These are phyloP conservation scores for Vaccinium myrtillus DNA, from an alignment of 148 eudicot species.

Conservation along the genomic window DNA sequence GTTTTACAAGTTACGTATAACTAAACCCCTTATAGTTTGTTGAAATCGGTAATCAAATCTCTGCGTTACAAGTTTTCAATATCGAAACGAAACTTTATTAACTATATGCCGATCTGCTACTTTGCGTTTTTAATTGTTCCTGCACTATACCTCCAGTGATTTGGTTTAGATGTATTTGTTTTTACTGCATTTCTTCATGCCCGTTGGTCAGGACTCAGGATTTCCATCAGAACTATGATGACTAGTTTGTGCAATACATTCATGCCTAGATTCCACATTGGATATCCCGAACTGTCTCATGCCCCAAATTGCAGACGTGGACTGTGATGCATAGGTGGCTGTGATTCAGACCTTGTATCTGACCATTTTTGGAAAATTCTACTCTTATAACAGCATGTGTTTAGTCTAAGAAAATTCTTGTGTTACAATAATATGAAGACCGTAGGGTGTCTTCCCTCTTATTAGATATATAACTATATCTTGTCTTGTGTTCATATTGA, in stretches of 20 bases:
- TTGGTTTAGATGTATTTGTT: neutral
- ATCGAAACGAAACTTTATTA: neutral
- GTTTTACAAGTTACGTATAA: neutral
- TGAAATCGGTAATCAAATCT: neutral
- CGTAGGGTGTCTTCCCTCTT: too few species aligned
- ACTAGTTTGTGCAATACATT: neutral
- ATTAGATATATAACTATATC: neutral
- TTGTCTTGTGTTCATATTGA: neutral
- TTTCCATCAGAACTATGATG: neutral
- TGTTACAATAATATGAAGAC: neutral
- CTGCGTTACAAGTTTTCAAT: neutral
- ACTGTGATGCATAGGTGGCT: neutral
- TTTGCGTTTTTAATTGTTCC: neutral
- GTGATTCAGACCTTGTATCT: slow-evolving; percentile 3
- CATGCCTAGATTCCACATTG: neutral
- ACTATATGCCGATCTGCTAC: neutral
- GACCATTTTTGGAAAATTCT: neutral
- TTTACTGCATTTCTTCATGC: neutral
- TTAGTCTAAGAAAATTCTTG: neutral
- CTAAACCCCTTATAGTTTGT: neutral
- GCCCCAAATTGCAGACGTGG: neutral
- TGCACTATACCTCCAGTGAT: neutral
- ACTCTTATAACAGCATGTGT: neutral
- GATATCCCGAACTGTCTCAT: neutral
- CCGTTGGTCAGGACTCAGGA: neutral